Evolutionary conservation across 2,329 filamentous ascomycete species (phyloP).

Genomic region (Apiospora koreana): DNA sequence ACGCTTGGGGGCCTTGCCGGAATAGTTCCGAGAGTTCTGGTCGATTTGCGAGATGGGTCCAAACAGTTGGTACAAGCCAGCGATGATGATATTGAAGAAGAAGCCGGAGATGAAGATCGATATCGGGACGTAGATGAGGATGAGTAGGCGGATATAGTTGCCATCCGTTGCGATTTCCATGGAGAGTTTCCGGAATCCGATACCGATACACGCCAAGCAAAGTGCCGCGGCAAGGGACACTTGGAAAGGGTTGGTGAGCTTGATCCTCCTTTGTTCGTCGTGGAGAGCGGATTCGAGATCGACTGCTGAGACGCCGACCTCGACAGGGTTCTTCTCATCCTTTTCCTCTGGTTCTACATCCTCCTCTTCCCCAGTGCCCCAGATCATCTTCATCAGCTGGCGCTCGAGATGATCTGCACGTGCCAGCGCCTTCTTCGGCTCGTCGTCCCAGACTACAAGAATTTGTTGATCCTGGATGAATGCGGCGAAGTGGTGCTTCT

Average conservation of each 20-base stretch:
- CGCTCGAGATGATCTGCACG: slow-evolving; percentile 54
- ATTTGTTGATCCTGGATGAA: slow-evolving; percentile 61
- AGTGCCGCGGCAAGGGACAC: slow-evolving; percentile 55
- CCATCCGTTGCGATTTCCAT: slow-evolving; percentile 55
- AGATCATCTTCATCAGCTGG: slow-evolving; percentile 59
- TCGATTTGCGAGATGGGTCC: slow-evolving; percentile 49
- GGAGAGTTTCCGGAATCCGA: slow-evolving; percentile 57
- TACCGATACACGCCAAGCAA: slow-evolving; percentile 52
- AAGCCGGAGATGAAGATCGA: slow-evolving; percentile 58
- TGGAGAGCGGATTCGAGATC: slow-evolving; percentile 41
- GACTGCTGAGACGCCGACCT: slow-evolving; percentile 42
- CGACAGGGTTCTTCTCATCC: slow-evolving; percentile 30
- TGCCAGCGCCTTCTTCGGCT: slow-evolving; percentile 54
- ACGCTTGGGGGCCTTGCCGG: slow-evolving; percentile 37
- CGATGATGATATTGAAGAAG: slow-evolving; percentile 53
- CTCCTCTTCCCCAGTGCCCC: slow-evolving; percentile 45
- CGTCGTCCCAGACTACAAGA: slow-evolving; percentile 66
- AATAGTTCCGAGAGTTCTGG: slow-evolving; percentile 48
- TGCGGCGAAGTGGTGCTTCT: slow-evolving; percentile 67
- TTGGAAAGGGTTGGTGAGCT: slow-evolving; percentile 56
- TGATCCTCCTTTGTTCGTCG: slow-evolving; percentile 47
- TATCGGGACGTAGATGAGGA: slow-evolving; percentile 51
- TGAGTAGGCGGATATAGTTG: slow-evolving; percentile 53
- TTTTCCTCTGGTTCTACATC: slow-evolving; percentile 44
- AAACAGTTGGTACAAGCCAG: slow-evolving; percentile 50